Evolutionary conservation across 176 grass and related monocot genomes (phyloP), one percentile per base, ranked within the genome.

Genomic region (Carex parvula): DNA sequence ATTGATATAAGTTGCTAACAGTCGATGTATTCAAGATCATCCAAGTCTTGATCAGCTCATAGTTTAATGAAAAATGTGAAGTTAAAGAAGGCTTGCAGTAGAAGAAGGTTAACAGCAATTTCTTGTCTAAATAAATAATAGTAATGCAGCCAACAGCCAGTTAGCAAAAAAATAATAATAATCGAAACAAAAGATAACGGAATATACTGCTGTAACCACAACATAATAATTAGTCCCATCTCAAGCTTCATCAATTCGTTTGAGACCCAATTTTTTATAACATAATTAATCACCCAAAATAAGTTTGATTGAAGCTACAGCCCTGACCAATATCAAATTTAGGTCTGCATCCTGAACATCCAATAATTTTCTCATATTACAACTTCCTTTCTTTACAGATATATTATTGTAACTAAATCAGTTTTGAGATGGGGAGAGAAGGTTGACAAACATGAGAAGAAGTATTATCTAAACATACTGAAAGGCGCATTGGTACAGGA

Each of bases 381-480:
- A 60, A 60, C 60, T 22, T 21, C 60, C 18, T 22, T 62, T 62
- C 18, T 62, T 9, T 11, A 10, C 60, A 9, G 60, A 62, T 11
- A 62, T 9, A 62, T 62, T 22, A 22, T 62, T 10, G 20, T 8
- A 62, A 62, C 50, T 21, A 56, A 56, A 32, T 56, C 52, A 56
- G 73, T 77, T 56, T 18, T 53, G 21, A 54, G 50, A 56, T 56
- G 24, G 18, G 35, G 12, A 18, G 14, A 53, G 21, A 56, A 77
- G 73, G 46, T 77, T 77, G 73, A 30, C 73, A 77, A 77, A 77
- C 73, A 2, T 30, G 24, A 32, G 1, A 77, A 55, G 13, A 77
- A 56, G 14, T 56, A 5, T 56, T 32, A 77, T 56, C 50, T 56
- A 17, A 29, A 5, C 24, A 17, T 56, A 56, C 46, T 16, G 22